Evolutionary conservation across 139 green algal species (phyloP).

Genomic region (Trebouxia sp.): DNA sequence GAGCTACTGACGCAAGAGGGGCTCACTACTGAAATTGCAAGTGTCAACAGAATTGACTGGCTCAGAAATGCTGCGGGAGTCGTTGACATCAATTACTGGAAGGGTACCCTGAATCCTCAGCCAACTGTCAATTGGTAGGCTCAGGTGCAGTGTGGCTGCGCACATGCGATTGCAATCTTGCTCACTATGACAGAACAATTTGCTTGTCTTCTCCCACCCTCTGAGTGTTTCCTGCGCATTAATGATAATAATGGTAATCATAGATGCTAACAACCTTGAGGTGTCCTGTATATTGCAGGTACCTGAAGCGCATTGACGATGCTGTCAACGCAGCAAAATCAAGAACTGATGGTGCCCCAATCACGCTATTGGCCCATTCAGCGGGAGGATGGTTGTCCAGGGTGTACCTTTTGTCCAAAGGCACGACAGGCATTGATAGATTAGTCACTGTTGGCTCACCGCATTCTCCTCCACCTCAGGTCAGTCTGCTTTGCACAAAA

Average conservation of each 20-base stretch:
- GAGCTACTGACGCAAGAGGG: conserved; percentile 47
- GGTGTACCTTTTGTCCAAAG: conserved; percentile 72
- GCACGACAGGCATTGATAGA: conserved; percentile 54
- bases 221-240: not conserved
- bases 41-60: conserved; percentile 80
- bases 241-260: not conserved
- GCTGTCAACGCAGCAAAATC: conserved; percentile 67
- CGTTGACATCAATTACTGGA: conserved; percentile 84
- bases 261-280: not conserved
- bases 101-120: conserved; percentile 82
- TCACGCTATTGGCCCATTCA: conserved; percentile 88
- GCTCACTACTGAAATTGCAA: conserved; percentile 47
- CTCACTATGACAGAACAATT: no score
- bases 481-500: conserved; percentile 38
- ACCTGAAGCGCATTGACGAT: conserved; percentile 65
- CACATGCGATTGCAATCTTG: no score
- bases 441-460: conserved; percentile 85
- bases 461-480: conserved; percentile 39
- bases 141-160: no score
- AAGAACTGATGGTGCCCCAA: conserved; percentile 49
- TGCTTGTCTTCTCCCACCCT: no score
- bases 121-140: conserved; percentile 94
- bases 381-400: conserved; percentile 87
- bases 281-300: conserved; percentile 32
- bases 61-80: conserved; percentile 84